Evolutionary conservation across 1,284 basidiomycete genomes (phyloP), one percentile per base, ranked within the genome.

Genomic region (Leccinum subspadiceum): DNA sequence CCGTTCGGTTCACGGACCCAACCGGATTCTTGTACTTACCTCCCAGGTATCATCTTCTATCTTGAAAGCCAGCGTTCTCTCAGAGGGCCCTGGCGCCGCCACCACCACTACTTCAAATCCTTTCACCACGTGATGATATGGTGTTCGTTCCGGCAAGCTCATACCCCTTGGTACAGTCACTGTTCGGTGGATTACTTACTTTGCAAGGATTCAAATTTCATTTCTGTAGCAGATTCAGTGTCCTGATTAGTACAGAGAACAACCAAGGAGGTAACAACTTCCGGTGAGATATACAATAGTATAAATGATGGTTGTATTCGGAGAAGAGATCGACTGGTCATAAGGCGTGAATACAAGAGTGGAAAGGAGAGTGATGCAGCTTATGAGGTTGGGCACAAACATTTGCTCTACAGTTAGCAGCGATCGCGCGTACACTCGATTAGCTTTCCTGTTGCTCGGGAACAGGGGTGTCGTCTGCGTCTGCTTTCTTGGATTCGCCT

Each of bases 221-320:
- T 44, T 17, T 41, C n/a, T 44, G 41, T 44, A 12, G 41, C 41
- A 20, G 41, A 44, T 35, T 35, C 33, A 35, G 33, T 37, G 41
- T 50, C 48, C 44, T 69, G 56, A 64, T 66, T 10, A 31, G 15
- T 59, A 71, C 64, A 67, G 37, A 68, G 24, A 66, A 26, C 26
- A 46, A 33, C 39, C 41, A 31, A 59, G 22, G 33, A 26, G 31
- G 9, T 26, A 49, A 39, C 15, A 9, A 35, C 37, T 46, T 44
- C 49, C 39, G 22, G 44, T 46, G 44, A 60, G 57, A 67, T 70
- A 70, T 53, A 31, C 29, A 31, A 10, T 31, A 63, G 29, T 57
- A 65, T 64, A 58, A 63, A 57, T 54, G 46, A 59, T 48, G 53
- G 53, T 49, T 56, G 15, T 46, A 52, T 54, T 17, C 13, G 39